Conservation (phyloP, 345 rosid species). For the Clarkia xantiana region DNA sequence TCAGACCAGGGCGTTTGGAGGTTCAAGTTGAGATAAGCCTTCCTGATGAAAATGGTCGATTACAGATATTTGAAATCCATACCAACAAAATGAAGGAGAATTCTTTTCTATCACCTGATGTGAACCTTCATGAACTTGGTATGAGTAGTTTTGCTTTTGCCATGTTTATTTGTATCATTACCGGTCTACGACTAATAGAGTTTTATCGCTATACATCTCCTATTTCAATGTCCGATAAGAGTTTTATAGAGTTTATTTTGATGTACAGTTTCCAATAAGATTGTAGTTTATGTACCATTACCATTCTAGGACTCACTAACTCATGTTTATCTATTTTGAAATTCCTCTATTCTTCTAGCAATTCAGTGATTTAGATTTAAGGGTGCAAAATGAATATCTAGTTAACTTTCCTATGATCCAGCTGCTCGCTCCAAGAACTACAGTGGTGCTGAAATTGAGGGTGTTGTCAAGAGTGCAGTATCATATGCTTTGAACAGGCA, state of each 20-base stretch:
- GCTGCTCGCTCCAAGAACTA: constrained; percentile 97
- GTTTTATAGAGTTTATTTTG: too few relatives aligned
- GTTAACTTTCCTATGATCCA: constrained; percentile 13
- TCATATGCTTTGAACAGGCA: constrained; percentile 95
- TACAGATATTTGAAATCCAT: constrained; percentile 94
- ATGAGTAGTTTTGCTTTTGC: constrained; percentile 10
- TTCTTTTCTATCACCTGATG: constrained; percentile 82
- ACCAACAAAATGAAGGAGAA: constrained; percentile 97
- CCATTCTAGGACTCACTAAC: too few relatives aligned
- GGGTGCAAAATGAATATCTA: too few relatives aligned
- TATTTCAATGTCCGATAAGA: too few relatives aligned
- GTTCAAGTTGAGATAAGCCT: constrained; percentile 99
- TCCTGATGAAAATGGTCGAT: constrained; percentile 95
- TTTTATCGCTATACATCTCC: too few relatives aligned
- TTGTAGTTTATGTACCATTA: too few relatives aligned
- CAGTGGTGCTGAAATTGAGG: constrained; percentile 99
- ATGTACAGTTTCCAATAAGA: too few relatives aligned
- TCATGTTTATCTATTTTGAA: too few relatives aligned
- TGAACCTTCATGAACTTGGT: constrained; percentile 86
- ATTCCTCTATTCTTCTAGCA: too few relatives aligned
- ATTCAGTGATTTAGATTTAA: too few relatives aligned
- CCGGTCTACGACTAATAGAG: too few relatives aligned
- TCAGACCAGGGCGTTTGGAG: constrained; percentile 93
- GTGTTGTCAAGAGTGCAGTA: constrained; percentile 96
- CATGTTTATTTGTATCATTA: too few relatives aligned